A percentile compares a stretch with the other conserved stretches of the same genome.
Evolutionary conservation across 129 eudicot species (phyloP).

Genomic region (Escallonia herrerae): DNA sequence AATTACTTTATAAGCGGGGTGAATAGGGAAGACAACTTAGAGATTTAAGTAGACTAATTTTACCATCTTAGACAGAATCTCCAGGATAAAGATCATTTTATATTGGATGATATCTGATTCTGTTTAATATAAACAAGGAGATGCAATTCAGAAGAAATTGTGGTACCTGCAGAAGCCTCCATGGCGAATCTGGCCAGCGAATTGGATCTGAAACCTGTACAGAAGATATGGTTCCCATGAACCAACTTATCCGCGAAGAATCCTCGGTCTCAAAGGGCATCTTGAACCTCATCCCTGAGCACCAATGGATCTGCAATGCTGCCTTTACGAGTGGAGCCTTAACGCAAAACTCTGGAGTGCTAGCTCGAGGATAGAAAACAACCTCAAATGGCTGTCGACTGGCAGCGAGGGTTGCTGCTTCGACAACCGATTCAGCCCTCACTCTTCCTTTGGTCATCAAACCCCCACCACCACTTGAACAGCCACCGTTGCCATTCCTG

Average conservation of each 20-base stretch:
- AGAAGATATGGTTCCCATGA: slow-evolving; percentile 88
- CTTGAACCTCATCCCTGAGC: slow-evolving; percentile 93
- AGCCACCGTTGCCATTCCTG: slow-evolving; percentile 22
- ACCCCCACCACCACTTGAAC: slow-evolving; percentile 22
- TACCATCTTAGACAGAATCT: no score
- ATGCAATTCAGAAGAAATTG: not conserved
- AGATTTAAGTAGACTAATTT: no score
- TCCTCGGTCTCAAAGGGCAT: slow-evolving; percentile 99
- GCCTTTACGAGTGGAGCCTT: slow-evolving; percentile 67
- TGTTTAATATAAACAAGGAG: not conserved
- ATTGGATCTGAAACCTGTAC: slow-evolving; percentile 83
- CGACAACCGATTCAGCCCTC: slow-evolving; percentile 59
- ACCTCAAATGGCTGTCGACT: slow-evolving; percentile 70
- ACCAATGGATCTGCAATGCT: slow-evolving; percentile 90
- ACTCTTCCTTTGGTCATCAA: slow-evolving; percentile 36
- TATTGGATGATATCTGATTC: no score
- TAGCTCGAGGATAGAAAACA: slow-evolving; percentile 80
- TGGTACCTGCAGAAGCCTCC: slow-evolving; percentile 96
- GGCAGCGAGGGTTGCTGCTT: slow-evolving; percentile 63
- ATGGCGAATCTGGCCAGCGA: slow-evolving; percentile 96
- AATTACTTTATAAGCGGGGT: no score
- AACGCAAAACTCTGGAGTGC: slow-evolving; percentile 95
- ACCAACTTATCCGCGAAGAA: slow-evolving; percentile 94
- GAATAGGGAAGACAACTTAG: no score
- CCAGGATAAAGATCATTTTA: no score